phyloP scores from a whole-genome alignment of 208 protist species.

The Leishmania martiniquensis region DNA sequence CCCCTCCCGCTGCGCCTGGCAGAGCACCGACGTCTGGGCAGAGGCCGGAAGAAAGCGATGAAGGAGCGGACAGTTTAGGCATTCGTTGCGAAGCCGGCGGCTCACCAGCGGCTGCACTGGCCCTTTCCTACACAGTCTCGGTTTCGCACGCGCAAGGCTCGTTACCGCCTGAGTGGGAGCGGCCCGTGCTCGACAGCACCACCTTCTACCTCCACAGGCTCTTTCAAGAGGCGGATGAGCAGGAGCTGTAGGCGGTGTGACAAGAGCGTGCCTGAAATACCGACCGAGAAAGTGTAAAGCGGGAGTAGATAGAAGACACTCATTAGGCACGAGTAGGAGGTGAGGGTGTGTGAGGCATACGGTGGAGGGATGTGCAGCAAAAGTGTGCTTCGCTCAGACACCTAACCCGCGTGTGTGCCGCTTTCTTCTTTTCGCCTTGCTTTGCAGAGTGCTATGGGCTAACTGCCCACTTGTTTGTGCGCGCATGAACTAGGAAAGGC shows the following conservation, averaged over 20 bases:
- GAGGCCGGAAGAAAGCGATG: background rate
- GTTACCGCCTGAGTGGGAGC: constrained; percentile 71
- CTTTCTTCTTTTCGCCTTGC: too few relatives aligned
- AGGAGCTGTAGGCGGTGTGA: constrained; percentile 66
- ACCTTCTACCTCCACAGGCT: constrained; percentile 71
- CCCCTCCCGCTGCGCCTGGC: background rate
- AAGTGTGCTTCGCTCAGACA: background rate
- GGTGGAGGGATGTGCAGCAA: background rate
- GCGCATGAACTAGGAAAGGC: background rate
- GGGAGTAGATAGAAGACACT: background rate
- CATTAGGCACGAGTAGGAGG: constrained; percentile 1
- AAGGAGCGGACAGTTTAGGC: background rate
- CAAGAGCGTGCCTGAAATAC: constrained; percentile 23
- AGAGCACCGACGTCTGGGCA: background rate
- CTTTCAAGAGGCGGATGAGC: constrained; percentile 64
- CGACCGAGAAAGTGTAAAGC: background rate
- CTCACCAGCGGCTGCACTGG: background rate
- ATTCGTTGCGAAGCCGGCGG: background rate
- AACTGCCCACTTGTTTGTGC: background rate
- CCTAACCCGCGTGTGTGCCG: background rate
- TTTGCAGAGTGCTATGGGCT: background rate
- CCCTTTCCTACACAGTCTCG: background rate
- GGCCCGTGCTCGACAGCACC: constrained; percentile 41
- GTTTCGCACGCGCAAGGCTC: background rate
- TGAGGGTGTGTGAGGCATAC: constrained; percentile 9